phyloP scores from a whole-genome alignment of 2,329 filamentous ascomycete genomes.

The Pyrenochaeta sp. region DNA sequence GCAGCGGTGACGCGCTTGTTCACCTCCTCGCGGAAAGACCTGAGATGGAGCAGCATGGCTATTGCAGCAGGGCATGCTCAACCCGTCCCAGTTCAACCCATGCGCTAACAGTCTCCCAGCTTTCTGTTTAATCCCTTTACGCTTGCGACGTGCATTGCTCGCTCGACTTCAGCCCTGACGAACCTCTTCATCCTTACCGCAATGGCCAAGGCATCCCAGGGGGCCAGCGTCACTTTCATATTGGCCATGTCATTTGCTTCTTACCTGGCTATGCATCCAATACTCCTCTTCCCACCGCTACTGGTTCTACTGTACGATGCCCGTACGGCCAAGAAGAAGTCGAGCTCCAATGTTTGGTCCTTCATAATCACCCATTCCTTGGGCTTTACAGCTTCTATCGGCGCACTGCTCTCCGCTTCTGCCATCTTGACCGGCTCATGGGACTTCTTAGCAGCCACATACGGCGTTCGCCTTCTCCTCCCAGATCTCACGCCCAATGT shows the following conservation, averaged over 20 bases:
- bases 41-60: slow-evolving; percentile 76
- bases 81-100: neutral
- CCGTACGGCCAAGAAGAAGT: slow-evolving; percentile 36
- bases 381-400: slow-evolving; percentile 59
- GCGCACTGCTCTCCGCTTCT: slow-evolving; percentile 73
- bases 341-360: slow-evolving; percentile 38
- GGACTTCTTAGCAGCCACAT: slow-evolving; percentile 88
- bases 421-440: slow-evolving; percentile 79
- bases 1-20: slow-evolving; percentile 77
- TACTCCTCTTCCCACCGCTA: slow-evolving; percentile 84
- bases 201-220: slow-evolving; percentile 79
- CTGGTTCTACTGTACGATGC: slow-evolving; percentile 74
- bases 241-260: slow-evolving; percentile 86
- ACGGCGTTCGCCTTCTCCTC: slow-evolving; percentile 89
- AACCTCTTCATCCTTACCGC: slow-evolving; percentile 87
- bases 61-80: slow-evolving; percentile 76
- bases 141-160: slow-evolving; percentile 86
- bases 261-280: slow-evolving; percentile 91
- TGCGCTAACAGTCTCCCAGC: slow-evolving; percentile 56
- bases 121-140: slow-evolving; percentile 97
- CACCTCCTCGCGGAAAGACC: slow-evolving; percentile 77
- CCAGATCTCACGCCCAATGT: slow-evolving; percentile 95
- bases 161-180: slow-evolving; percentile 88
- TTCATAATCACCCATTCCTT: slow-evolving; percentile 66
- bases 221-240: slow-evolving; percentile 76